Evolutionary conservation across 306 rosid genomes (phyloP).

Genomic region (Prunus campanulata): DNA sequence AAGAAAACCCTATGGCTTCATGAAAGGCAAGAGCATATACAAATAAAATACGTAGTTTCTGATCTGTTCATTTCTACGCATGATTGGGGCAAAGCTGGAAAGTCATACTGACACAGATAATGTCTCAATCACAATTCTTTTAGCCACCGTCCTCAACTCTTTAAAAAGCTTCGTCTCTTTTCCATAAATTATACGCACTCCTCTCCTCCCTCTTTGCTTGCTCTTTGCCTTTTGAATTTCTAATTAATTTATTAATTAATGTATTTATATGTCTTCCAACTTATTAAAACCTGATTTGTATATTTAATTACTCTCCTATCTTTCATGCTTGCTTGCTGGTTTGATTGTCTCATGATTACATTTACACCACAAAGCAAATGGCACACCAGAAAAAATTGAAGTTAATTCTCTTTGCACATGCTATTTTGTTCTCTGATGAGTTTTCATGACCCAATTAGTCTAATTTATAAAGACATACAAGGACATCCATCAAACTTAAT

Average conservation of each 20-base stretch:
- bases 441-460: background rate
- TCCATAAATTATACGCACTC: background rate
- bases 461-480: background rate
- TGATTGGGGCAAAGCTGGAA: slow-evolving; percentile 12
- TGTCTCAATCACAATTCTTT: too few species aligned
- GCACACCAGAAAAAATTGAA: background rate
- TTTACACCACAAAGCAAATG: background rate
- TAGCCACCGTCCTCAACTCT: background rate
- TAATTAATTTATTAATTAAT: background rate
- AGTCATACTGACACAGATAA: background rate
- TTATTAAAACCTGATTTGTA: background rate
- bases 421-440: background rate
- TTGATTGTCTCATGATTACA: slow-evolving; percentile 9
- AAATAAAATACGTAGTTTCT: background rate
- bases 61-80: background rate
- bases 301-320: background rate
- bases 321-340: background rate
- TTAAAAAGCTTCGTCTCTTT: slow-evolving; percentile 2
- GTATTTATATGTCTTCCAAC: too few species aligned
- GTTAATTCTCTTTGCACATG: background rate
- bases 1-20: background rate
- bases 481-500: background rate
- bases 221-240: background rate
- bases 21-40: background rate
- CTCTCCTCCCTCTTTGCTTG: background rate